Conservation (phyloP, 2,329 filamentous ascomycete species). For the Aspergillus latus region DNA sequence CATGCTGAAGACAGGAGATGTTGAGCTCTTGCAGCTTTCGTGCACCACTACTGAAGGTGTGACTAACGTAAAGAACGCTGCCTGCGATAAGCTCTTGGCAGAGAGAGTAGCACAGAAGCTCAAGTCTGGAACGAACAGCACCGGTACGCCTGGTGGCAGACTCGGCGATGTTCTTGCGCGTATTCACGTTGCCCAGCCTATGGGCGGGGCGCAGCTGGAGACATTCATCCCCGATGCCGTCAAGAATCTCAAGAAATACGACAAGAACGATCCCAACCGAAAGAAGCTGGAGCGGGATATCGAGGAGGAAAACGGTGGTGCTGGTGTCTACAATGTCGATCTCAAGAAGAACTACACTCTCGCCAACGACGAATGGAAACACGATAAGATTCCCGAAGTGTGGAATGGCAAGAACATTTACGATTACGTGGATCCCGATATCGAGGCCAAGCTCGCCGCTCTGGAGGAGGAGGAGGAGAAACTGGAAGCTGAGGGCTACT, state of each 20-base stretch:
- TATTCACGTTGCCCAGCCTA: constrained; percentile 95
- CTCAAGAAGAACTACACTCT: constrained; percentile 85
- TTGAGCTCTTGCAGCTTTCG: constrained; percentile 88
- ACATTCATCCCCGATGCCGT: constrained; percentile 84
- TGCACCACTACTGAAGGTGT: constrained; percentile 95
- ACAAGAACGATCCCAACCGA: constrained; percentile 82
- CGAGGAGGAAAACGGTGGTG: constrained; percentile 88
- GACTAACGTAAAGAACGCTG: constrained; percentile 90
- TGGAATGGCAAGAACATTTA: constrained; percentile 96
- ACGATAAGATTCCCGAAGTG: constrained; percentile 92
- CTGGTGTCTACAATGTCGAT: constrained; percentile 94
- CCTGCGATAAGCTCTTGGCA: constrained; percentile 88
- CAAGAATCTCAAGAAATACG: constrained; percentile 81
- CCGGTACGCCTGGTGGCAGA: constrained; percentile 73
- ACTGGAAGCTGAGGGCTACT: constrained; percentile 87
- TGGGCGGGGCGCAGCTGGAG: constrained; percentile 75
- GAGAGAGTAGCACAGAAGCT: constrained; percentile 94
- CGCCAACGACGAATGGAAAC: constrained; percentile 87
- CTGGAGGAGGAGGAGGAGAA: constrained; percentile 95
- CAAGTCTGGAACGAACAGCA: constrained; percentile 78
- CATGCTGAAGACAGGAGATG: constrained; percentile 81
- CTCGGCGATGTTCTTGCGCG: constrained; percentile 87
- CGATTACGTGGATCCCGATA: constrained; percentile 96
- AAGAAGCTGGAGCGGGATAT: constrained; percentile 78
- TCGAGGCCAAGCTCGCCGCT: constrained; percentile 85